These are phyloP conservation scores for Penium margaritaceum DNA, from an alignment of 139 green algal genomes.

Conservation along the genomic window DNA sequence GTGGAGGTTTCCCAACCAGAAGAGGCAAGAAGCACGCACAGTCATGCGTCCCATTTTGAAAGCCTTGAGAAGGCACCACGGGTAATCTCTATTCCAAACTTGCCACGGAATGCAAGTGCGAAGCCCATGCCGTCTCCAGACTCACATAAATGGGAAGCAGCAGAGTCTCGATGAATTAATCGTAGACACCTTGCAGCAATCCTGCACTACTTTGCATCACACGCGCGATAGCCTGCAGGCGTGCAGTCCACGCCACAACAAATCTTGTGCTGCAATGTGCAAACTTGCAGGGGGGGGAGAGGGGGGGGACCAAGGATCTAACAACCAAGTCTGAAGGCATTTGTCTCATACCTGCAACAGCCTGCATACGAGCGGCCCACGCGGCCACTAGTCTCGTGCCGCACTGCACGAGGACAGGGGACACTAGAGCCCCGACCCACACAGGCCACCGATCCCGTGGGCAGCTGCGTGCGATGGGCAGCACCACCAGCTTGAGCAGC, in stretches of 20 bases:
- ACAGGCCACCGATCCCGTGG: conserved; percentile 28
- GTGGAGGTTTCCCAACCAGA: no score
- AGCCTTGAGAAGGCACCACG: no score
- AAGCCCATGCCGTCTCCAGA: no score
- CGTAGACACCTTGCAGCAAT: not conserved
- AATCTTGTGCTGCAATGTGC: no score
- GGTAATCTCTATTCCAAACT: no score
- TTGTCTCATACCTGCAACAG: not conserved
- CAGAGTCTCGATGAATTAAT: no score
- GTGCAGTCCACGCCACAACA: no score
- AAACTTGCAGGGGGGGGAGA: no score
- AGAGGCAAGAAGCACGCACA: no score
- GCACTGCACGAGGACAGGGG: conserved; percentile 54
- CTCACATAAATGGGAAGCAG: no score
- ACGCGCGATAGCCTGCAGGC: not conserved
- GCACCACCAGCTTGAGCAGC: conserved; percentile 60
- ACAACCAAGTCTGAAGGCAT: not conserved
- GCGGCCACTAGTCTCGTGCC: conserved; percentile 38
- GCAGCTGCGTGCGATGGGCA: conserved; percentile 51
- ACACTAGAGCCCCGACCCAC: conserved; percentile 50
- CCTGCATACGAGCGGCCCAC: conserved; percentile 31
- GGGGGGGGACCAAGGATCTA: not conserved
- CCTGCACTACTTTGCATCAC: not conserved
- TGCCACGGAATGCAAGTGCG: no score
- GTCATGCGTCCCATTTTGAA: no score